A percentile compares a stretch with the other conserved stretches of the same genome.
These are phyloP conservation scores for Cutaneotrichosporon dermatis DNA, from an alignment of 1,284 basidiomycete genomes.

Conservation along the genomic window DNA sequence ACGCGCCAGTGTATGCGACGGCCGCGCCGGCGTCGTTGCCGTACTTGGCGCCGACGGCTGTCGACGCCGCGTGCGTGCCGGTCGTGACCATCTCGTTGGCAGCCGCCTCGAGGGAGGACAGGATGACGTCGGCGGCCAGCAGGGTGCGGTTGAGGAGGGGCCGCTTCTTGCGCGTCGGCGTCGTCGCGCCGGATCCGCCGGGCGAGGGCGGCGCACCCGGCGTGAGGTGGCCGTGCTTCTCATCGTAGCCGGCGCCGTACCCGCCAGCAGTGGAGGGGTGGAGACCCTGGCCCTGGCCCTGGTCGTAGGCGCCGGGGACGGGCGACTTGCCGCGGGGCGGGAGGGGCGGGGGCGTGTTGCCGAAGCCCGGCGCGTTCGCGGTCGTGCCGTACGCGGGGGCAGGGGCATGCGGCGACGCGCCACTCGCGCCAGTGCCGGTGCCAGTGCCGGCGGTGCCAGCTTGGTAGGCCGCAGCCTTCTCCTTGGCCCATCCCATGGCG, in stretches of 20 bases:
- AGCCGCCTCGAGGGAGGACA: conserved; percentile 66
- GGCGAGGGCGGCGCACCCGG: background rate
- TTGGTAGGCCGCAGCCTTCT: background rate
- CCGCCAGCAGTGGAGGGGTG: background rate
- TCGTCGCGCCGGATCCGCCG: background rate
- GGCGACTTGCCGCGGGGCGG: background rate
- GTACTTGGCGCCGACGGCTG: conserved; percentile 59
- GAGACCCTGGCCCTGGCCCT: too few relatives aligned
- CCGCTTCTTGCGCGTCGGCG: conserved; percentile 26
- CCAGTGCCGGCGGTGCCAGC: background rate
- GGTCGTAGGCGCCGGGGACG: too few relatives aligned
- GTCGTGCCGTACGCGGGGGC: background rate
- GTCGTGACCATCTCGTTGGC: conserved; percentile 59
- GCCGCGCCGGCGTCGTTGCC: conserved; percentile 62
- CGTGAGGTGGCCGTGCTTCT: background rate
- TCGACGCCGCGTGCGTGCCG: conserved; percentile 57
- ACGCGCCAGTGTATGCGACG: conserved; percentile 59
- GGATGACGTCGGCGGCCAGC: conserved; percentile 66
- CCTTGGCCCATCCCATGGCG: background rate
- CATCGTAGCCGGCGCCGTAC: conserved; percentile 1
- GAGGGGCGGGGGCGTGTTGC: background rate
- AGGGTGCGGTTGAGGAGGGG: conserved; percentile 54
- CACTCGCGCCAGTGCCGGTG: background rate
- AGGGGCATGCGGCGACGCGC: background rate
- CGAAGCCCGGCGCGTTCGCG: background rate